Evolutionary conservation across 2,329 filamentous ascomycete genomes (phyloP), one percentile per base, ranked within the genome.

Genomic region (Pestalotiopsis sp.): DNA sequence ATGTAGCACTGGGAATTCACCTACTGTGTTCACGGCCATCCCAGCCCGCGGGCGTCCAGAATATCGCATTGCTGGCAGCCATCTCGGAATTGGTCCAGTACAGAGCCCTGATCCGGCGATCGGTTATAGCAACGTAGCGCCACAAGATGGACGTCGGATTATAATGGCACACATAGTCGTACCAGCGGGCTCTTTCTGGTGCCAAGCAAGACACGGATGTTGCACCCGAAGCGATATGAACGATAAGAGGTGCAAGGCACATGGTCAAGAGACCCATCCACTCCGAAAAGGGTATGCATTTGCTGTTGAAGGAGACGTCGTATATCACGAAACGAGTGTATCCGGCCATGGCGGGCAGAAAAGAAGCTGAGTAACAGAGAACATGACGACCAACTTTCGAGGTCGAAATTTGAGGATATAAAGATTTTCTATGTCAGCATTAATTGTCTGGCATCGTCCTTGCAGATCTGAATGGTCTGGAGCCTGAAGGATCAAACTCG

Each of bases 21-120:
- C 45, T 52, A 52, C 45, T 52, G 17, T 69, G 68, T 67, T 78
- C 74, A 12, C 68, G 69, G 14, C 75, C 77, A 69, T 78, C 71
- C 77, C 78, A 79, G 3, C 74, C 71, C 2, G 71, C 66, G 5
- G 57, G 52, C 1, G 72, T 75, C 76, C 76, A 79, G 69, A 79
- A 77, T 14, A 74, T 65, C 2, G 74, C 72, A 67, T 78, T 78
- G 52, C 59, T 74, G 9, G 76, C 71, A n/a, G 74, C 74, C 67
- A 79, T 67, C 41, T 78, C 72, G 13, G 65, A 25, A 3, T 60
- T 38, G 52, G 36, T 72, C 77, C 76, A 79, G 1, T 61, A 13
- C 4, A 63, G 72, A 12, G 74, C 70, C 9, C 76, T 71, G 14
- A 76, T 61, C 3, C 76, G 72, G 3, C 77, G 74, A 64, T 78